These are phyloP conservation scores for Skeletonema marinoi DNA, from an alignment of 108 stramenopile species.

Conservation along the genomic window DNA sequence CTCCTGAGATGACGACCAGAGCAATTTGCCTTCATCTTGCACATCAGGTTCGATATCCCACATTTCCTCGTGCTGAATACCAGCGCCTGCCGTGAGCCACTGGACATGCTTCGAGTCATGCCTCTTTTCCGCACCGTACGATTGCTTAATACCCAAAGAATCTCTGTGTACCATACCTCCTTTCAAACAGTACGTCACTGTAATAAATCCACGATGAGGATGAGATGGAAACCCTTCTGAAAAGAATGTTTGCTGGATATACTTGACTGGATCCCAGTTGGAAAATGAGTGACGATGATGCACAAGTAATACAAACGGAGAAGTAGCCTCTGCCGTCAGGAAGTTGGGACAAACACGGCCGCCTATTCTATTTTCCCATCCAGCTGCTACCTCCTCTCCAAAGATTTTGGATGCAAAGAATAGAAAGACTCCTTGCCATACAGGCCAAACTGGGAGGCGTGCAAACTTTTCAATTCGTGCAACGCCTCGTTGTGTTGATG, in stretches of 20 bases:
- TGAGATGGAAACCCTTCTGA: constrained; percentile 91
- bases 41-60: constrained; percentile 58
- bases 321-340: constrained; percentile 48
- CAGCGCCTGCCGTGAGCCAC: constrained; percentile 84
- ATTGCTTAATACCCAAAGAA: constrained; percentile 67
- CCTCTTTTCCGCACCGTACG: constrained; percentile 63
- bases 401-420: constrained; percentile 61
- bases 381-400: constrained; percentile 50
- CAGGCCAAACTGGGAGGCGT: constrained; percentile 84
- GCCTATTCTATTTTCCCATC: constrained; percentile 61
- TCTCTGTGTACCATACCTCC: constrained; percentile 89
- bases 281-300: constrained; percentile 86
- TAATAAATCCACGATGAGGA: constrained; percentile 88
- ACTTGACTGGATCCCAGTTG: constrained; percentile 69
- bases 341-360: constrained; percentile 85
- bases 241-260: constrained; percentile 59
- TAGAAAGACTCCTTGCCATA: constrained; percentile 68
- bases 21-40: constrained; percentile 12
- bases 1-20: constrained; percentile 55
- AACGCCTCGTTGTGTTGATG: constrained; percentile 22
- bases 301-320: constrained; percentile 84
- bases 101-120: constrained; percentile 63
- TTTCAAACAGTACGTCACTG: constrained; percentile 74
- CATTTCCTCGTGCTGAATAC: constrained; percentile 91
- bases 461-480: constrained; percentile 57